Evolutionary conservation across 306 rosid genomes (phyloP), one percentile per base, ranked within the genome.

Genomic region (Abrus pulchellus): DNA sequence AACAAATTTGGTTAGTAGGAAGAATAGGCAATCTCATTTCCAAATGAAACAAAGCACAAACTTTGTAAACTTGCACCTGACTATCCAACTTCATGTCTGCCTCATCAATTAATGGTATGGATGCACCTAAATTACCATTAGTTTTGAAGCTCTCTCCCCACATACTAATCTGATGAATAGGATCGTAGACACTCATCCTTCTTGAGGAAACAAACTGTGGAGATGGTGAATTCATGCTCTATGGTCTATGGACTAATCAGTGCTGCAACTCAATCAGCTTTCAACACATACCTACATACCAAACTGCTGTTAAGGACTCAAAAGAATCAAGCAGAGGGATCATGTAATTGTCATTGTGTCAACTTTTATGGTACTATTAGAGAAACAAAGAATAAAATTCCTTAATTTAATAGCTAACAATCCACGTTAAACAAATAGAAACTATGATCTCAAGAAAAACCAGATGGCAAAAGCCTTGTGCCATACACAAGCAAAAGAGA

Each of bases 101-200:
- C 59, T 92, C 94, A 33, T 87, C 85, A 40, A 93, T 77, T 70
- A 93, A 72, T 32, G 97, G 82, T 5, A 89, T 67, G 8, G 94
- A 67, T n/a, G 93, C 74, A 67, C 77, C 80, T 62, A 93, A 79
- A 83, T 82, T 88, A 30, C 88, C 90, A 74, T 87, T 88, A 78
- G 75, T 79, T 80, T 83, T 90, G 83, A 89, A 93, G 72, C 78
- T 78, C 83, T 93, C 98, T 50, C 89, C 99, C 99, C 99, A 96
- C 93, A 88, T 92, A 83, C 81, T 82, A 89, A 96, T 87, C 82
- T 86, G 98, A 84, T 93, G 94, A 52, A 96, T 83, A 33, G 99
- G 97, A 82, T 96, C 98, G 74, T 90, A 96, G 6, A 87, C 86
- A 32, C 87, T 84, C 96, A 96, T 93, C 89, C 98, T 90, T 61